A percentile compares a stretch with the other conserved stretches of the same genome.
Evolutionary conservation across 371 early-diverging fungal species (phyloP).

Genomic region (Saksenaea oblongispora): DNA sequence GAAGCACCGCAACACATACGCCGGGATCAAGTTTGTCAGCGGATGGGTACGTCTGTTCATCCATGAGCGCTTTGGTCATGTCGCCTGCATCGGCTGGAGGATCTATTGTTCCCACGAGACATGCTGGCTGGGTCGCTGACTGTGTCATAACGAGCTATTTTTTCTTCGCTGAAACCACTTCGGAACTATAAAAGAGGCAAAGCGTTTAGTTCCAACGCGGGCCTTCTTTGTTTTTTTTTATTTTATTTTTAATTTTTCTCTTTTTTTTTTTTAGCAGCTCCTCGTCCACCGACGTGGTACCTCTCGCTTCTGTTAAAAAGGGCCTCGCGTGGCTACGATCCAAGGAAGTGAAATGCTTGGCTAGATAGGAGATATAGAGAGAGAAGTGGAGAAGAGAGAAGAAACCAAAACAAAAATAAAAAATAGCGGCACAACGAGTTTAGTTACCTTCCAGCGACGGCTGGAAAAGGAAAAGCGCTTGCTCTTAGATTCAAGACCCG

Average conservation of each 20-base stretch:
- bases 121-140: neutral
- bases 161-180: neutral
- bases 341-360: too few relatives aligned
- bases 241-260: too few relatives aligned
- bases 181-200: too few relatives aligned
- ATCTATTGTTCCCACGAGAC: neutral
- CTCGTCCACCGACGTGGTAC: too few relatives aligned
- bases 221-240: too few relatives aligned
- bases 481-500: neutral
- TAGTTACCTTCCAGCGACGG: neutral
- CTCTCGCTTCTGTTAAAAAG: too few relatives aligned
- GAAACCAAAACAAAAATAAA: neutral
- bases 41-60: neutral
- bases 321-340: too few relatives aligned
- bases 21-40: conserved; percentile 21
- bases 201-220: too few relatives aligned
- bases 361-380: neutral
- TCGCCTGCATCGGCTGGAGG: neutral
- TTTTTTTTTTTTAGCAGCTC: too few relatives aligned
- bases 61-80: neutral
- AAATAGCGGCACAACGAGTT: neutral
- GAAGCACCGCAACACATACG: conserved; percentile 18
- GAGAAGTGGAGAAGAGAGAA: neutral
- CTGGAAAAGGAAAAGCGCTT: conserved; percentile 4
- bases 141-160: neutral